phyloP scores from a whole-genome alignment of 306 rosid species.

The Vigna trinervia region DNA sequence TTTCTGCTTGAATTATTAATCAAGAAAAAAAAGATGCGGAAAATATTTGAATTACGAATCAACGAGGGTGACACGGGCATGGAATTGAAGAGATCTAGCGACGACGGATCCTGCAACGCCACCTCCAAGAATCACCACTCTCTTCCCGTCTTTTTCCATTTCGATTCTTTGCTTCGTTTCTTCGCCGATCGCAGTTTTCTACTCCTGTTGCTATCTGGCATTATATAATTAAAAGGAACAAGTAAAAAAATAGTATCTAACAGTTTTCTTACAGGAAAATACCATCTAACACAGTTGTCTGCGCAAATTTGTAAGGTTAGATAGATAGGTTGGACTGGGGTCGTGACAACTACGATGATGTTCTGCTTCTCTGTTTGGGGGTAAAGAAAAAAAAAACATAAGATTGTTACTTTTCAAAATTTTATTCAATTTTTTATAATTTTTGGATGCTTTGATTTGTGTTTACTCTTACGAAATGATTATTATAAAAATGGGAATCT shows the following conservation, averaged over 20 bases:
- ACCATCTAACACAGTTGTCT: background rate
- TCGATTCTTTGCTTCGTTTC: background rate
- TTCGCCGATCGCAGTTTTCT: background rate
- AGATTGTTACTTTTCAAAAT: background rate
- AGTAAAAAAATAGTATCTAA: background rate
- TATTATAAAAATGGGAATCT: background rate
- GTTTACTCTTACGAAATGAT: background rate
- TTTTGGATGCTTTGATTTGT: background rate
- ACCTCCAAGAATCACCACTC: slow-evolving; percentile 76
- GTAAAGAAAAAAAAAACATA: background rate
- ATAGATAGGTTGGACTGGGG: background rate
- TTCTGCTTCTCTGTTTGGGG: background rate
- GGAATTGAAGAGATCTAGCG: slow-evolving; percentile 70
- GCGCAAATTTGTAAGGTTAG: background rate
- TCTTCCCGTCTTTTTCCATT: slow-evolving; percentile 45
- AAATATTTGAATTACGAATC: slow-evolving; percentile 55
- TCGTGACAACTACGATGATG: background rate
- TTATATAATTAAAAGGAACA: background rate
- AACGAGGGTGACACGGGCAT: slow-evolving; percentile 67
- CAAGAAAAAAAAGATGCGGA: background rate
- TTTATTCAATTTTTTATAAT: background rate
- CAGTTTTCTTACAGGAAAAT: too few species aligned
- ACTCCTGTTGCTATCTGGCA: background rate
- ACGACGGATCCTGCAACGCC: slow-evolving; percentile 77
- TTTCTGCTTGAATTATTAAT: background rate